These are phyloP conservation scores for Hypoxylon lenormandii DNA, from an alignment of 495 filamentous ascomycete species.

Conservation along the genomic window DNA sequence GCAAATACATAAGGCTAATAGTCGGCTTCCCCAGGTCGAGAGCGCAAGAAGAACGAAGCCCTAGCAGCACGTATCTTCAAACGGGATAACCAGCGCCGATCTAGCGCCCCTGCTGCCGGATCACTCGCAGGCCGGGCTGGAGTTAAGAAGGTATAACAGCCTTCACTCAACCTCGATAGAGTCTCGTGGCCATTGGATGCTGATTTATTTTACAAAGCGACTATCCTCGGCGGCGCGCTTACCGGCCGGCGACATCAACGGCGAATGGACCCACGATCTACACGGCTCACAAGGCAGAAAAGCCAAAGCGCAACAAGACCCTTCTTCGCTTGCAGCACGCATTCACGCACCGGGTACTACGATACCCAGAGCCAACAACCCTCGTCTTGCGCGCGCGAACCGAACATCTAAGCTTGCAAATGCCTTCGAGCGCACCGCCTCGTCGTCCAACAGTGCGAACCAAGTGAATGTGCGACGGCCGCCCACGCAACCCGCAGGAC, in stretches of 20 bases:
- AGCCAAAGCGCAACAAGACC: constrained; percentile 49
- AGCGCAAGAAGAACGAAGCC: constrained; percentile 75
- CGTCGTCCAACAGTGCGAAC: constrained; percentile 48
- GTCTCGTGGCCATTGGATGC: constrained; percentile 2
- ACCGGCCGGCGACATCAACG: constrained; percentile 61
- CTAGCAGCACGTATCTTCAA: constrained; percentile 79
- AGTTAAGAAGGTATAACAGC: constrained; percentile 71
- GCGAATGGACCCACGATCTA: constrained; percentile 71
- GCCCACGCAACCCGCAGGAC: constrained; percentile 48
- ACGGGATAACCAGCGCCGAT: constrained; percentile 65
- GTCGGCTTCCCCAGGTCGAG: constrained; percentile 65
- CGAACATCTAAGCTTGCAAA: constrained; percentile 39
- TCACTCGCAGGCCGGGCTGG: constrained; percentile 81
- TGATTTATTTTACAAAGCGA: constrained; percentile 36
- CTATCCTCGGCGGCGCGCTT: constrained; percentile 56
- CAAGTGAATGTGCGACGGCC: constrained; percentile 49
- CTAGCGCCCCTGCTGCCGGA: constrained; percentile 66
- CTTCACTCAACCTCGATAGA: constrained; percentile 12
- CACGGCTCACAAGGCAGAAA: constrained; percentile 51
- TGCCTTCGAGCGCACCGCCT: constrained; percentile 42
- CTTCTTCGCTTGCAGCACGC: constrained; percentile 59
- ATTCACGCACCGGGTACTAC: constrained; percentile 56
- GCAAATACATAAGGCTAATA: constrained; percentile 31
- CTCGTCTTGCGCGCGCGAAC: constrained; percentile 47
- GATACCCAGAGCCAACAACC: constrained; percentile 32